Evolutionary conservation across 441 rosid species (phyloP), one percentile per base, ranked within the genome.

Genomic region (Brassica hybrid): DNA sequence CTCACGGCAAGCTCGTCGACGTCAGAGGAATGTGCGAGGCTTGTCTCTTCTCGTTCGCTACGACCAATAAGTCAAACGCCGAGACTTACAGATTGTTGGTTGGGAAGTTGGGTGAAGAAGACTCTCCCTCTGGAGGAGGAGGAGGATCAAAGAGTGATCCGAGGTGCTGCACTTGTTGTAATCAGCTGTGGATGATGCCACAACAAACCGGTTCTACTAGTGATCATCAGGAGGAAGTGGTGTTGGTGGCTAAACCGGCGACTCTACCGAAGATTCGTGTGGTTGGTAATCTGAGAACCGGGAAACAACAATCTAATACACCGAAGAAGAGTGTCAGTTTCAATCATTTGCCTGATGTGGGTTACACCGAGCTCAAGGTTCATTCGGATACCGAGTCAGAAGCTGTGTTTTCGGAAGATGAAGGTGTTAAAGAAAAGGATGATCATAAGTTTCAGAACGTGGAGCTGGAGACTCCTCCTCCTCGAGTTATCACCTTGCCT

Each of bases 71-170:
- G 84, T 88, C 97, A n/a, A 90, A 88, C 75, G 84, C 91, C 66
- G 97, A 96, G 85, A 93, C 93, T 57, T 90, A 88, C 78, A 88
- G 97, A 72, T 85, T 95, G 58, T 78, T 92, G 85, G 91, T 91
- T 50, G 92, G 95, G 17, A 91, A 88, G 72, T 50, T 91, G 81
- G 92, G 92, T 75, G 94, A 88, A 75, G 94, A 87, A 75, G 83
- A 79, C 63, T 83, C 79, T 76, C 60, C 77, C 69, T 76, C 61
- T 10, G 3, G 10, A 80, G 48, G 48, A 41, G 48, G 48, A 41
- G 82, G 17, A 14, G 80, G 60, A 73, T 71, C 81, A 38, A 84
- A 83, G 52, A 81, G 52, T 77, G 88, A 71, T 17, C 69, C 58
- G 36, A 83, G 76, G 50, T 68, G 27, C 62, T 92, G 97, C 83